Evolutionary conservation across 345 rosid species (phyloP).

Genomic region (Adansonia digitata): DNA sequence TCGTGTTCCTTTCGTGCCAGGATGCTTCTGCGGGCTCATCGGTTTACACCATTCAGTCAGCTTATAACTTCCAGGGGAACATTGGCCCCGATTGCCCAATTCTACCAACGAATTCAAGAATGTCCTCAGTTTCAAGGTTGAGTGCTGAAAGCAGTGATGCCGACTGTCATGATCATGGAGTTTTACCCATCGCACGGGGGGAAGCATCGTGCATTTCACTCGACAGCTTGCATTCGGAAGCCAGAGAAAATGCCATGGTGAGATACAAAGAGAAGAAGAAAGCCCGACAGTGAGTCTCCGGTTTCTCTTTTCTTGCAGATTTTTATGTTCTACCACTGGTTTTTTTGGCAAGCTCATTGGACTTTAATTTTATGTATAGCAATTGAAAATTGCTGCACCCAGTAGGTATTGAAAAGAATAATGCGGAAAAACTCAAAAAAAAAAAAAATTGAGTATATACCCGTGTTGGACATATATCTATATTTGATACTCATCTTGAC

Average conservation of each 20-base stretch:
- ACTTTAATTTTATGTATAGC: neutral
- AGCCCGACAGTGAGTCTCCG: slow-evolving; percentile 44
- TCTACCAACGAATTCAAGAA: slow-evolving; percentile 9
- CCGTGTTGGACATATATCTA: neutral
- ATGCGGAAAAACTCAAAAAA: too few species aligned
- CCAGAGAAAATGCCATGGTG: slow-evolving; percentile 44
- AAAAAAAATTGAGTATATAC: neutral
- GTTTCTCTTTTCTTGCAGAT: slow-evolving; percentile 11
- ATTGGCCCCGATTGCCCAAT: neutral
- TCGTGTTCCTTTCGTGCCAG: slow-evolving; percentile 20
- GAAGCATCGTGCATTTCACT: slow-evolving; percentile 32
- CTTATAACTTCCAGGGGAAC: neutral
- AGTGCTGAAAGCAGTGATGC: slow-evolving; percentile 5
- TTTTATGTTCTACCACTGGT: too few species aligned
- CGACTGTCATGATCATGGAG: slow-evolving; percentile 31
- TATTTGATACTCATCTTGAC: neutral
- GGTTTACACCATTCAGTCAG: neutral
- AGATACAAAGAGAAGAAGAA: slow-evolving; percentile 66
- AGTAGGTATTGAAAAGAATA: neutral
- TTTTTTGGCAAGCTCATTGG: neutral
- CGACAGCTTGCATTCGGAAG: slow-evolving; percentile 29
- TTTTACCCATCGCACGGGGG: slow-evolving; percentile 23
- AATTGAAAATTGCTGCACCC: neutral
- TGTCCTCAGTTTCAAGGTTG: slow-evolving; percentile 15
- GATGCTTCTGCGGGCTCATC: slow-evolving; percentile 26